Conservation (phyloP, 2,329 filamentous ascomycete genomes). For the Alternaria consortialis region DNA sequence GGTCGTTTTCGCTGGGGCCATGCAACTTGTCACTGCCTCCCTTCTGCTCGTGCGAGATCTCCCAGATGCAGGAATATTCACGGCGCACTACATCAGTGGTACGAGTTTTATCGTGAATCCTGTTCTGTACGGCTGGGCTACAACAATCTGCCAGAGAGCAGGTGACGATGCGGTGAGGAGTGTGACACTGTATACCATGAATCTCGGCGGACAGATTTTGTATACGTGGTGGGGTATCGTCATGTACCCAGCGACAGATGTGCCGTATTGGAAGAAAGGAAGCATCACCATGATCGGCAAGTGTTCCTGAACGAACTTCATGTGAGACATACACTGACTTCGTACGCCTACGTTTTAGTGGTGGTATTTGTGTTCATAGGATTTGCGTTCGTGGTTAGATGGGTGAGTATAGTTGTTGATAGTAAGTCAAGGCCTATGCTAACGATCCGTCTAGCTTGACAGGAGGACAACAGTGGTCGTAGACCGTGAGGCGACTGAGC, state of each 20-base stretch:
- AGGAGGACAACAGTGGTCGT: background rate
- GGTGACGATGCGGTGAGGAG: constrained; percentile 54
- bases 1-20: constrained; percentile 37
- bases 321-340: too few species aligned
- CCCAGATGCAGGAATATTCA: constrained; percentile 43
- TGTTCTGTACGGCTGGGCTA: constrained; percentile 52
- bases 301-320: too few species aligned
- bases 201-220: constrained; percentile 46
- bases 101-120: constrained; percentile 53
- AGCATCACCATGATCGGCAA: constrained; percentile 45
- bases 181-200: constrained; percentile 54
- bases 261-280: constrained; percentile 54
- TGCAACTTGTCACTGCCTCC: constrained; percentile 46
- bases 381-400: constrained; percentile 20
- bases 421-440: background rate
- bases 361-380: constrained; percentile 30
- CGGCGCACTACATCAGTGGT: constrained; percentile 50
- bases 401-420: constrained; percentile 22
- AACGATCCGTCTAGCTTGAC: constrained; percentile 7
- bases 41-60: constrained; percentile 45
- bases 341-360: constrained; percentile 1
- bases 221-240: constrained; percentile 59
- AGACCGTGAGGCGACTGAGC: background rate
- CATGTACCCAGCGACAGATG: constrained; percentile 54
- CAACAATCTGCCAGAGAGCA: constrained; percentile 43